Percentiles rank a stretch among this genome's conserved stretches.
Conservation (phyloP, 106 monocot genomes). For the Ottelia alismoides region DNA sequence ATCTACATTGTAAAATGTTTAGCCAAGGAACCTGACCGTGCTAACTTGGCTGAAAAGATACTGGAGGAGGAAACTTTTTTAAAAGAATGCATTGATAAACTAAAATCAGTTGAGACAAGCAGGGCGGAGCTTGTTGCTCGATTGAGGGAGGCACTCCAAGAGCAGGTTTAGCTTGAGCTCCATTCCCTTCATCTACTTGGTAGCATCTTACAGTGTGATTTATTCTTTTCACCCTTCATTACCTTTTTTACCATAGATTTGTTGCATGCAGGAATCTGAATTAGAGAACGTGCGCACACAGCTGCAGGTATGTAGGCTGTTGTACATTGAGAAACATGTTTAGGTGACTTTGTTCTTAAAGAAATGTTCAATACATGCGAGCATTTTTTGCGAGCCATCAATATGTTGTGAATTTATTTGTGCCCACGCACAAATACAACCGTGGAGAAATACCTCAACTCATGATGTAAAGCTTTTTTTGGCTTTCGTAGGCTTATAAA, state of each 20-base stretch:
- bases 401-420: too few relatives aligned
- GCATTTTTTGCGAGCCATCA: too few relatives aligned
- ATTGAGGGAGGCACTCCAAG: constrained; percentile 63
- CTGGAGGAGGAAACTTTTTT: constrained; percentile 49
- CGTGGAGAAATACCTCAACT: too few relatives aligned
- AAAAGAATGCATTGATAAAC: constrained; percentile 60
- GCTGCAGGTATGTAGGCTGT: constrained; percentile 39
- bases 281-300: constrained; percentile 87
- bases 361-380: too few relatives aligned
- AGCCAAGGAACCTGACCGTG: constrained; percentile 60
- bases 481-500: too few relatives aligned
- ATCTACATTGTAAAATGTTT: constrained; percentile 1
- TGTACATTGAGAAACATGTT: too few relatives aligned
- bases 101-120: constrained; percentile 51
- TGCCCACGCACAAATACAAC: too few relatives aligned
- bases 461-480: too few relatives aligned
- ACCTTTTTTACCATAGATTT: too few relatives aligned
- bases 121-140: constrained; percentile 54
- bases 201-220: too few relatives aligned
- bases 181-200: neutral
- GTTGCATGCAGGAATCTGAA: constrained; percentile 59
- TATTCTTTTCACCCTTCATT: too few relatives aligned
- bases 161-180: constrained; percentile 52
- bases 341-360: too few relatives aligned
- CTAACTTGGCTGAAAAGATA: constrained; percentile 45